Conservation (phyloP, 2,329 filamentous ascomycete species). For the Exophiala phaeomuriformis region DNA sequence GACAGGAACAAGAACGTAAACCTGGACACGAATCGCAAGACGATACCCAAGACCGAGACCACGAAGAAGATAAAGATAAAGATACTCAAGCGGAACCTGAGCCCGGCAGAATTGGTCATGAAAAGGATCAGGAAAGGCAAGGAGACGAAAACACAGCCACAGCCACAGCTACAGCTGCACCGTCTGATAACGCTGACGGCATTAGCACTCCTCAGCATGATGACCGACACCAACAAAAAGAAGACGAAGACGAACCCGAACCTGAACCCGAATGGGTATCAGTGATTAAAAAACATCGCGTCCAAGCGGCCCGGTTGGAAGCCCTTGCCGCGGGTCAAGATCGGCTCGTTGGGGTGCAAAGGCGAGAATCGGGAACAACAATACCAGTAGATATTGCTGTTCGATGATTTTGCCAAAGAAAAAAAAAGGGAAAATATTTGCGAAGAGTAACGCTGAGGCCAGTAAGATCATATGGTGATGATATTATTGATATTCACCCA, state of each 20-base stretch:
- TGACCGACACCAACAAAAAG: not conserved
- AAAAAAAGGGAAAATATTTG: no score
- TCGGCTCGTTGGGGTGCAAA: conserved; percentile 1
- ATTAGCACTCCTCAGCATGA: no score
- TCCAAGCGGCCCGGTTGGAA: conserved; percentile 26
- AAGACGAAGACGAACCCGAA: not conserved
- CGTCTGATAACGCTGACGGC: no score
- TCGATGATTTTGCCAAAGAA: not conserved
- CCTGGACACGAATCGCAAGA: no score
- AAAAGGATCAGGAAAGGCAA: not conserved
- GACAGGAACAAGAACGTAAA: no score
- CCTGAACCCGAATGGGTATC: conserved; percentile 25
- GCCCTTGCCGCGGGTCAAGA: conserved; percentile 26
- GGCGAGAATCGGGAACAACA: conserved; percentile 1
- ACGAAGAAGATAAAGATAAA: no score
- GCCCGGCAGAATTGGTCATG: no score
- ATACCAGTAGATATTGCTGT: conserved; percentile 3
- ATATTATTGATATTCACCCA: no score
- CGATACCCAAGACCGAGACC: no score
- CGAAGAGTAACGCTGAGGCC: no score
- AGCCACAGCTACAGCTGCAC: not conserved
- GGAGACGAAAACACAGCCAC: not conserved
- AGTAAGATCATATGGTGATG: no score
- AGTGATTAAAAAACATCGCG: conserved; percentile 27
- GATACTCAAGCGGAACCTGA: no score